Base-by-base conservation (phyloP, 108 stramenopile genomes). In the Mayamaea pseudoterrestris region DNA sequence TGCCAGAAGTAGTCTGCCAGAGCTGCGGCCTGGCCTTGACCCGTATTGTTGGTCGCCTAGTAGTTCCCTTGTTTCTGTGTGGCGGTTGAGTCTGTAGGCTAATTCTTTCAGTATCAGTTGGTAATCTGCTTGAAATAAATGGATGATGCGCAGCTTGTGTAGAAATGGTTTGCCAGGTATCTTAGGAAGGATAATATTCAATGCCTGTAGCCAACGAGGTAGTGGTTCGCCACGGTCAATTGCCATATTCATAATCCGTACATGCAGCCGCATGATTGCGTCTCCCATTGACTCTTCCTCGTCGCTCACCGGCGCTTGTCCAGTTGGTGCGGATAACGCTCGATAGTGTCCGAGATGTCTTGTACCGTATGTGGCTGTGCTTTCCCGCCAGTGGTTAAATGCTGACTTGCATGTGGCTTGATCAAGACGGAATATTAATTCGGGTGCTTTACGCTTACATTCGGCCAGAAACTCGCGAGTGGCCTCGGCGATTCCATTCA, bases 11-110 rank as follows among this genome's bases (percentile, higher is more conserved):
- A n/a, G n/a, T n/a, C n/a, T n/a, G n/a, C n/a, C n/a, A n/a, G 27
- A 27, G 13, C 17, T 47, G 2, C 17, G 6, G 27, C 47, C 47
- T 12, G 29, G 26, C 2, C 47, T 27, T 6, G 47, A 47, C 16
- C 47, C 47, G 26, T 30, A 25, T 47, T 47, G 47, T 25, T 28
- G 30, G 9, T 47, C 47, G 12, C 27, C 26, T 12, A 47, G 28
- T 2, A 18, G 30, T 2, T 30, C 2, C 11, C 18, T 3, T 2
- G 5, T 2, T 29, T 47, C 29, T 25, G 26, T 17, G 2, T 47
- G 47, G 2, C 11, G 28, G 14, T 31, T 47, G 27, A 47, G 47
- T 11, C 47, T 12, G 25, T 18, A 30, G 2, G 27, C 6, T 7
- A 25, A 47, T 2, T 31, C 4, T 2, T 31, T 28, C 3, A 27